Evolutionary conservation across 2,329 filamentous ascomycete genomes (phyloP).

Genomic region (Dactylellina drechsleri): DNA sequence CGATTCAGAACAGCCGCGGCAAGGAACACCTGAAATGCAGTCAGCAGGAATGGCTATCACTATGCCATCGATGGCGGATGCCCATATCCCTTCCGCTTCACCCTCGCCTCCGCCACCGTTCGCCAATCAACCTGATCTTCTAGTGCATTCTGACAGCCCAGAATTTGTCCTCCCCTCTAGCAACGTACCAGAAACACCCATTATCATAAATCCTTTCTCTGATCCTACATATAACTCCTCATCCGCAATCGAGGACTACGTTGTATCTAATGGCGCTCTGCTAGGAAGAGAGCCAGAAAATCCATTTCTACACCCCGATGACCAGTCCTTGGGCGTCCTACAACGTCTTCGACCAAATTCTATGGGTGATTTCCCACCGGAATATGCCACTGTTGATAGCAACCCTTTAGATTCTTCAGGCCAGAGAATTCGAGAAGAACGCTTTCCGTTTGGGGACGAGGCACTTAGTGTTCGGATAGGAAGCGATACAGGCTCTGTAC

Average conservation of each 20-base stretch:
- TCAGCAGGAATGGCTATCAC: constrained; percentile 31
- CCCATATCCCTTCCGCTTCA: neutral
- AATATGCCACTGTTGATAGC: constrained; percentile 48
- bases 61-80: constrained; percentile 43
- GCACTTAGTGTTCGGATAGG: constrained; percentile 40
- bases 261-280: constrained; percentile 36
- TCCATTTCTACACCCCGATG: constrained; percentile 46
- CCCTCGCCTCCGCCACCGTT: constrained; percentile 37
- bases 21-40: constrained; percentile 40
- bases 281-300: constrained; percentile 49
- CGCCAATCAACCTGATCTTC: neutral
- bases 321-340: constrained; percentile 30
- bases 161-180: neutral
- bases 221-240: constrained; percentile 53
- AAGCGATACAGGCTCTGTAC: constrained; percentile 41
- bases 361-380: constrained; percentile 43
- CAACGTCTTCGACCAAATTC: constrained; percentile 37
- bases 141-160: neutral
- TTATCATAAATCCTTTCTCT: constrained; percentile 52
- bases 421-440: constrained; percentile 37
- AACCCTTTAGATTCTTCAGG: constrained; percentile 32
- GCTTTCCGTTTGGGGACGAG: constrained; percentile 49
- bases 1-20: constrained; percentile 33
- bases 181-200: constrained; percentile 15
- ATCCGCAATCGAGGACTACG: constrained; percentile 48